A percentile compares a stretch with the other conserved stretches of the same genome.
These are phyloP conservation scores for Musa acuminata DNA, from an alignment of 176 grass and related monocot genomes.

Conservation along the genomic window DNA sequence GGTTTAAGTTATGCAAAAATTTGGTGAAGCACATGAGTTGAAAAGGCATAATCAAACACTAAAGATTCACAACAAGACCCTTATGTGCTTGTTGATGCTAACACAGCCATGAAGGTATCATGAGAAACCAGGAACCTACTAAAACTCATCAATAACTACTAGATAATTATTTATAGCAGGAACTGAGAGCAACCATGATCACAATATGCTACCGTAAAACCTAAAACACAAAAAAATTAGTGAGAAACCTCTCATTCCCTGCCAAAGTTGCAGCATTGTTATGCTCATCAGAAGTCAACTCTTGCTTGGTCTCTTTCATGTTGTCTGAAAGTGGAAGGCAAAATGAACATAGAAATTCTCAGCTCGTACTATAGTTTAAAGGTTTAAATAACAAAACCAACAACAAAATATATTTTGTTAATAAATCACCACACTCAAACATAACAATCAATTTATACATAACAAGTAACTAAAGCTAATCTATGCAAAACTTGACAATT, in stretches of 20 bases:
- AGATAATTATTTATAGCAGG: background rate
- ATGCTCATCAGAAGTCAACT: conserved; percentile 1
- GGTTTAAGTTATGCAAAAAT: background rate
- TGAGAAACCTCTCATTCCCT: conserved; percentile 17
- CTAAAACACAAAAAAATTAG: conserved; percentile 3
- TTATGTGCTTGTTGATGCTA: background rate
- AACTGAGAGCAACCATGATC: background rate
- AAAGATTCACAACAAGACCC: background rate
- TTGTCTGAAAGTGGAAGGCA: conserved; percentile 39
- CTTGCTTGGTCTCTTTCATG: conserved; percentile 57
- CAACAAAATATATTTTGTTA: too few relatives aligned
- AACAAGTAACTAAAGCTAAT: too few relatives aligned
- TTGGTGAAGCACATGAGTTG: background rate
- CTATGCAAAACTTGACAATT: too few relatives aligned
- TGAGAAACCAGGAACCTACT: background rate
- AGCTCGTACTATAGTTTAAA: too few relatives aligned
- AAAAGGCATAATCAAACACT: background rate
- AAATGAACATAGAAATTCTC: too few relatives aligned
- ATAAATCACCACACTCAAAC: too few relatives aligned
- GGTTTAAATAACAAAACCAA: too few relatives aligned
- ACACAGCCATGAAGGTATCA: background rate
- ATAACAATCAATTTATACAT: too few relatives aligned
- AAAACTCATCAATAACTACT: background rate
- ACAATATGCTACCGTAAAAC: background rate
- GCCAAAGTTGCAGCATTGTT: conserved; percentile 3